Conservation (phyloP, 306 rosid genomes). For the Pachyrhizus erosus region DNA sequence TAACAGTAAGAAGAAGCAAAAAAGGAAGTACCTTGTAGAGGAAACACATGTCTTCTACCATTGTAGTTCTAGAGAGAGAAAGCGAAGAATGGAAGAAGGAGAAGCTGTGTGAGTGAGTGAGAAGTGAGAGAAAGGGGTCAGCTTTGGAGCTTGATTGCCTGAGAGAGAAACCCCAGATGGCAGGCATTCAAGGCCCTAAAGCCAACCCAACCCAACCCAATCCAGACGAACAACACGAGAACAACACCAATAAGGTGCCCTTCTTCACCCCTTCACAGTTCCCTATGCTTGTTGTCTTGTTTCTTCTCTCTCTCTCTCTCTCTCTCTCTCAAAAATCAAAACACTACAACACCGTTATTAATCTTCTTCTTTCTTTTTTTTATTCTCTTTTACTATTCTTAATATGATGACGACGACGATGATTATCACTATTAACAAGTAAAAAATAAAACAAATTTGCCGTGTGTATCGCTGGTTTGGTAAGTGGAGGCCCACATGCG, state of each 20-base stretch:
- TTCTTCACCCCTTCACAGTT: background rate
- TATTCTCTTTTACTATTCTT: background rate
- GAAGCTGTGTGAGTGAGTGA: background rate
- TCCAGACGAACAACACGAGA: background rate
- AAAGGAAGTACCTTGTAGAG: slow-evolving; percentile 68
- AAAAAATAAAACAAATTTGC: background rate
- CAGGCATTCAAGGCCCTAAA: slow-evolving; percentile 42
- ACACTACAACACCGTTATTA: background rate
- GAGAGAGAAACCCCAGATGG: slow-evolving; percentile 36
- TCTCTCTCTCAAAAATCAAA: background rate
- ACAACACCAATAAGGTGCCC: slow-evolving; percentile 3
- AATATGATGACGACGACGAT: background rate
- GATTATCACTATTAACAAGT: background rate
- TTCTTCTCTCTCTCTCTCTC: slow-evolving; percentile 15
- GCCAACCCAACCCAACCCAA: slow-evolving; percentile 24
- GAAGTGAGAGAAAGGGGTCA: slow-evolving; percentile 26
- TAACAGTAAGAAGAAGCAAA: background rate
- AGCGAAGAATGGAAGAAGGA: slow-evolving; percentile 20
- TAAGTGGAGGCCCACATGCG: slow-evolving; percentile 28
- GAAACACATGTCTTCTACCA: slow-evolving; percentile 75
- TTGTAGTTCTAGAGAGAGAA: slow-evolving; percentile 42
- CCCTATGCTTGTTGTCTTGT: slow-evolving; percentile 9
- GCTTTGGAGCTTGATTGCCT: slow-evolving; percentile 44
- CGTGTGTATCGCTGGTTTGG: slow-evolving; percentile 33
- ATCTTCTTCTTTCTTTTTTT: background rate